Percentiles rank a stretch among this genome's conserved stretches.
Evolutionary conservation across 1,284 basidiomycete genomes (phyloP).

Genomic region (Cystobasidium pallidum): DNA sequence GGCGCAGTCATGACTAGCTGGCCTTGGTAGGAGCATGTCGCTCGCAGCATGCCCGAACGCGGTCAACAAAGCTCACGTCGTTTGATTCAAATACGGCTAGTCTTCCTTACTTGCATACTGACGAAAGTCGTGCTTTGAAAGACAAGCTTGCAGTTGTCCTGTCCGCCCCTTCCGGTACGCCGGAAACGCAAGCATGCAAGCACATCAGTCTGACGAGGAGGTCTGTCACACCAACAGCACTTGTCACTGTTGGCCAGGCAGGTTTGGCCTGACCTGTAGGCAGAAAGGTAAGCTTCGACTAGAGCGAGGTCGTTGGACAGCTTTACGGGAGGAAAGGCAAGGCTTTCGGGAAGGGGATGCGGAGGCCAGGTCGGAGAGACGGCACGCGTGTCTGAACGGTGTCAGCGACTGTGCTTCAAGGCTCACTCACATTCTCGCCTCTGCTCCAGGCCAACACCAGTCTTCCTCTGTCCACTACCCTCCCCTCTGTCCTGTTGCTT

Average conservation of each 20-base stretch:
- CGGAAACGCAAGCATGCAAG: no score
- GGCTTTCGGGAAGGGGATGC: neutral
- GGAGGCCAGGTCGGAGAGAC: neutral
- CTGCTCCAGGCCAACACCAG: neutral
- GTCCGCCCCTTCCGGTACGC: no score
- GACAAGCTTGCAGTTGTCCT: neutral
- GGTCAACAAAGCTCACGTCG: no score
- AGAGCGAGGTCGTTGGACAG: neutral
- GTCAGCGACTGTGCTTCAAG: neutral
- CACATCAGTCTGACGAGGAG: neutral
- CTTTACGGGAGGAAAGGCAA: neutral
- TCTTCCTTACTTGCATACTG: no score
- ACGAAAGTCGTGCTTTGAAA: no score
- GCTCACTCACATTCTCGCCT: neutral
- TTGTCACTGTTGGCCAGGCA: no score
- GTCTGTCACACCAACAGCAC: neutral
- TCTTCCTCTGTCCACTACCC: neutral
- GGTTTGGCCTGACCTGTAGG: no score
- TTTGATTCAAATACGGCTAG: no score
- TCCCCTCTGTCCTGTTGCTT: slow-evolving; percentile 9
- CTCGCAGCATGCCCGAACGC: no score
- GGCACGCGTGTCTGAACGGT: slow-evolving; percentile 2
- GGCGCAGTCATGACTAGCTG: no score
- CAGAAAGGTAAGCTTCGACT: neutral
- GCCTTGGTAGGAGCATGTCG: no score